These are phyloP conservation scores for Talaromyces sp. DNA, from an alignment of 2,329 filamentous ascomycete genomes.

Conservation along the genomic window DNA sequence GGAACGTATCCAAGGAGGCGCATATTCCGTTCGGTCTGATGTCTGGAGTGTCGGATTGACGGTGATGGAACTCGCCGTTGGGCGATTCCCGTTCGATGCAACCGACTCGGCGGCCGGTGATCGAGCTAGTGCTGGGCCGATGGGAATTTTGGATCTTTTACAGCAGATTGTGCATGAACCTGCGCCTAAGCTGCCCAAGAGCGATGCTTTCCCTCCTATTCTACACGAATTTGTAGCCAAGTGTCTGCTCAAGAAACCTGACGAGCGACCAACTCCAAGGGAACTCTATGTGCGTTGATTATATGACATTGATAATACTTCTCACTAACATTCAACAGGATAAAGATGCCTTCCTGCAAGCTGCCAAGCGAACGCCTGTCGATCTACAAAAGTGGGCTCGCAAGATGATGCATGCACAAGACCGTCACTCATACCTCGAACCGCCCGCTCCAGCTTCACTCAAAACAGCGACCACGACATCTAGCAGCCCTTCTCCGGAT, in stretches of 20 bases:
- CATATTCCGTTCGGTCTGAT: constrained; percentile 96
- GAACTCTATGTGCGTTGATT: constrained; percentile 72
- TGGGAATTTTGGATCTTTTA: constrained; percentile 89
- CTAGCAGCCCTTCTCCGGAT: constrained; percentile 14
- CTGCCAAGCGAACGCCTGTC: constrained; percentile 92
- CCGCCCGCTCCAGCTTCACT: constrained; percentile 75
- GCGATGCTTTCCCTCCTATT: constrained; percentile 91
- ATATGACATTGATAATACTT: no score
- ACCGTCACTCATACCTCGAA: constrained; percentile 87
- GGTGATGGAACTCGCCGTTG: constrained; percentile 96
- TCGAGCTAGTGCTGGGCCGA: constrained; percentile 64
- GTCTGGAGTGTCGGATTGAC: constrained; percentile 97
- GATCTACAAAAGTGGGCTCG: constrained; percentile 91
- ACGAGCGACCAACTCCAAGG: constrained; percentile 82
- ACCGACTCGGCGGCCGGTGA: constrained; percentile 71
- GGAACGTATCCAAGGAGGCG: constrained; percentile 92
- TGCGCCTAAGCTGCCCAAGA: constrained; percentile 88
- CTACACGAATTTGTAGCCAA: constrained; percentile 96
- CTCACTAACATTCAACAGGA: constrained; percentile 53
- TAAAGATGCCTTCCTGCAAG: constrained; percentile 88
- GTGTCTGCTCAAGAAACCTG: constrained; percentile 84
- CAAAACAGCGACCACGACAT: constrained; percentile 22
- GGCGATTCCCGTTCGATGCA: constrained; percentile 87
- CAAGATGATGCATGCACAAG: constrained; percentile 87
- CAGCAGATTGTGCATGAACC: constrained; percentile 98